Evolutionary conservation across 164 flowering plant species (phyloP).

Genomic region (Magnolia officinalis): DNA sequence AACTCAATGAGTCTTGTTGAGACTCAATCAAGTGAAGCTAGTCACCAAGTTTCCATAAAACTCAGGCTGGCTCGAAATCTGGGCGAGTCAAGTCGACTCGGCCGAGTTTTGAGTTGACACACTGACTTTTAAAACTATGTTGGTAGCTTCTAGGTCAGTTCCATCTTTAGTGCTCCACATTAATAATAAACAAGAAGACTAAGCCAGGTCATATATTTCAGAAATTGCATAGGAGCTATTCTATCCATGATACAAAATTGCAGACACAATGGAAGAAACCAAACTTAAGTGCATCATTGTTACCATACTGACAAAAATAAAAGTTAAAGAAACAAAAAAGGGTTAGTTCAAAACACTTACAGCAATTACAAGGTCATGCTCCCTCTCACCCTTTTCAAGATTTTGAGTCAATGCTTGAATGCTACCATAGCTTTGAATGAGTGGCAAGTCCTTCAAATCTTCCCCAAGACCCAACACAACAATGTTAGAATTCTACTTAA

Average conservation of each 20-base stretch:
- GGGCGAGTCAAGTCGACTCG: too few species aligned
- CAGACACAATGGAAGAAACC: background rate
- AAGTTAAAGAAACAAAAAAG: background rate
- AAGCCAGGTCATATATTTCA: background rate
- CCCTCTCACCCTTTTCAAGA: constrained; percentile 60
- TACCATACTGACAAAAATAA: background rate
- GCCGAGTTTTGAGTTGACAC: too few species aligned
- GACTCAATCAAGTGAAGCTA: too few species aligned
- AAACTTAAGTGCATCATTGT: background rate
- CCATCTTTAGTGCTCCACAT: too few species aligned
- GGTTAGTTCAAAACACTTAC: constrained; percentile 42
- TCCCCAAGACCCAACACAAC: constrained; percentile 16
- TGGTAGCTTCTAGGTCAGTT: too few species aligned
- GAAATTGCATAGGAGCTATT: background rate
- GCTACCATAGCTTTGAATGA: constrained; percentile 73
- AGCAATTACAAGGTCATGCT: constrained; percentile 94
- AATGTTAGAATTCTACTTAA: constrained; percentile 11
- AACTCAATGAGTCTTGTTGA: too few species aligned
- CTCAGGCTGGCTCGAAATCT: too few species aligned
- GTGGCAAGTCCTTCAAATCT: constrained; percentile 79
- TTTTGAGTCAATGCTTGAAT: constrained; percentile 55
- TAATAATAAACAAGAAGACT: too few species aligned
- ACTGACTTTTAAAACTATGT: too few species aligned
- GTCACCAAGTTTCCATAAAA: too few species aligned
- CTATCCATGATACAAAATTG: background rate